Base-by-base conservation (phyloP, 73 alveolate species). In the Vitrella brassicaformis region DNA sequence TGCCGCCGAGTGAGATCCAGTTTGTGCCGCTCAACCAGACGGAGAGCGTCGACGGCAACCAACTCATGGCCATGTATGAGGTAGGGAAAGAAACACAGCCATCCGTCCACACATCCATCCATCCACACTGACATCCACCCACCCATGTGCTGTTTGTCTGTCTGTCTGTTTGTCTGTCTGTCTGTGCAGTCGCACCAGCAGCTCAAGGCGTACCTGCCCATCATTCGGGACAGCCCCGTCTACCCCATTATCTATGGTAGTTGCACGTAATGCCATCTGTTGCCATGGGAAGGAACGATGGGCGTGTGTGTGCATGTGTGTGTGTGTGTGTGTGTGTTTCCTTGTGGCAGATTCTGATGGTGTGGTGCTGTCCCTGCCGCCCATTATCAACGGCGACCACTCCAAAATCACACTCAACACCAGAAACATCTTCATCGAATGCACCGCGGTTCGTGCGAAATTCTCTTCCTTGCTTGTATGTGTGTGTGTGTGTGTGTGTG, bases 321-420 rank as follows among this genome's bases (percentile, higher is more conserved):
- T 39, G 22, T 39, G 22, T 39, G 22, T 39, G 22, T 39, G 29
- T 56, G 29, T n/a, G 27, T 56, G 68, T 85, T 79, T 56, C 69
- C 28, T 26, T n/a, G 27, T 56, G 7, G 26, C 22, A 67, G 98
- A 95, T 85, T 84, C 90, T 46, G 81, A 90, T 66, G 89, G 94
- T 18, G 88, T 90, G 71, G 97, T 96, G 30, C 88, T 94, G 72
- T 95, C 99, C 25, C 86, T 96, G 72, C 99, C 99, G 14, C 99
- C 99, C 47, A 95, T 96, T 65, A 96, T 95, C 80, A 96, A 96
- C 86, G 95, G 98, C 72, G 98, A 94, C 47, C 99, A 96, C 80
- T 92, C 99, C 27, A 96, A 96, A 86, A 95, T 96, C 88, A 86
- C 97, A 28, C 79, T 85, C 70, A 91, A 90, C 78, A 97, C 99